Conservation (phyloP, 257 asterid genomes). For the Cynanchum wilfordii region DNA sequence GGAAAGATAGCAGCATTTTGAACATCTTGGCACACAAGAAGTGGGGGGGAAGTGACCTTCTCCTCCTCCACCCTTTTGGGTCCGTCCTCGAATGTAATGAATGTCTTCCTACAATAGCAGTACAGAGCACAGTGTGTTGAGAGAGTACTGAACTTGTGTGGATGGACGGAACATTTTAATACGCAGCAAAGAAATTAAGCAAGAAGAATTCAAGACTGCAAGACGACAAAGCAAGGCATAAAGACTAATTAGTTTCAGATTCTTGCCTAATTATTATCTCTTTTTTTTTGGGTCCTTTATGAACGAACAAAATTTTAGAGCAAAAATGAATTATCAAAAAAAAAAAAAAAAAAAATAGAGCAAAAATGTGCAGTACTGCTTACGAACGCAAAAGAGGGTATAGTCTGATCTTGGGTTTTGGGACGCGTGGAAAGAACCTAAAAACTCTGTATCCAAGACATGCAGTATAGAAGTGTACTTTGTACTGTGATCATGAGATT, state of each 20-base stretch:
- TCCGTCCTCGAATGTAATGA: background rate
- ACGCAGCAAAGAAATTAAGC: too few relatives aligned
- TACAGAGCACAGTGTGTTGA: background rate
- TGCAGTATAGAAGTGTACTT: too few relatives aligned
- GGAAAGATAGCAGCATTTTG: constrained; percentile 15
- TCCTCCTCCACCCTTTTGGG: too few relatives aligned
- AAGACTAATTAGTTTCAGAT: constrained; percentile 3
- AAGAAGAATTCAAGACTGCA: constrained; percentile 7
- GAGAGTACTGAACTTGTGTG: background rate
- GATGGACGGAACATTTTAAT: background rate
- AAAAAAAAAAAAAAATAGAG: too few relatives aligned
- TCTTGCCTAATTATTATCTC: background rate
- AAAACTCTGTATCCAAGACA: too few relatives aligned
- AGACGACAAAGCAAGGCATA: constrained; percentile 4
- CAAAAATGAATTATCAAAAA: too few relatives aligned
- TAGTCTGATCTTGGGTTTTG: too few relatives aligned
- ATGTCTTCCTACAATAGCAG: background rate
- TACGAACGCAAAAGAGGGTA: too few relatives aligned
- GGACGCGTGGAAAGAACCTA: too few relatives aligned
- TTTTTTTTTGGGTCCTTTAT: background rate
- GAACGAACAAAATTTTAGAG: background rate
- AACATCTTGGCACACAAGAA: background rate
- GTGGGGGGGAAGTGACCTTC: background rate
- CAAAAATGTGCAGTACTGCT: too few relatives aligned
- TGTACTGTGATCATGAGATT: background rate